Evolutionary conservation across 208 protist species (phyloP).

Genomic region (Trypanosomatidae sp.): DNA sequence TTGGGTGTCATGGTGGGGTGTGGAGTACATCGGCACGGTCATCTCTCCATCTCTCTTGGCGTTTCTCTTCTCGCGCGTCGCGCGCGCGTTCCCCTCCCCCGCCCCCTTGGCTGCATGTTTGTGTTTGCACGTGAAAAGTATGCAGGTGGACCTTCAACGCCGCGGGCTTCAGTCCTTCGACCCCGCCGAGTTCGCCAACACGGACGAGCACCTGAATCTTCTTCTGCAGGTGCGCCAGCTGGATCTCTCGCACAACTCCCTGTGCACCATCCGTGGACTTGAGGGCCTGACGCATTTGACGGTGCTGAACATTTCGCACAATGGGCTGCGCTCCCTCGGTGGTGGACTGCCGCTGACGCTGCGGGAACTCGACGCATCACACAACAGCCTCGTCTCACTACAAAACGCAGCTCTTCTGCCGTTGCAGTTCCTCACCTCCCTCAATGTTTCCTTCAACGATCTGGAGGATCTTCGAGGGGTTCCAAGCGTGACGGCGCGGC

Average conservation of each 20-base stretch:
- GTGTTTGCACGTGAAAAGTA: neutral
- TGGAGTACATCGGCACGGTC: neutral
- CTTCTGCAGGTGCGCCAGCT: constrained; percentile 39
- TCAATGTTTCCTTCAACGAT: constrained; percentile 77
- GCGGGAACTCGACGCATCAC: constrained; percentile 58
- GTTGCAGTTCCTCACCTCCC: constrained; percentile 45
- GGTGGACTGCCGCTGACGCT: constrained; percentile 56
- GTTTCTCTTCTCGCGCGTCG: neutral
- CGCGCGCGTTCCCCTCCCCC: neutral
- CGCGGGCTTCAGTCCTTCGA: constrained; percentile 71
- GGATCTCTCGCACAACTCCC: constrained; percentile 73
- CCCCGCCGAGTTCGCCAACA: constrained; percentile 52
- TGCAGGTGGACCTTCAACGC: constrained; percentile 61
- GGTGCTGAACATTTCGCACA: constrained; percentile 69
- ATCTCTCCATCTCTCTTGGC: neutral
- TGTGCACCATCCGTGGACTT: constrained; percentile 54
- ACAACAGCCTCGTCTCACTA: constrained; percentile 72
- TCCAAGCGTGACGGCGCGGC: constrained; percentile 34
- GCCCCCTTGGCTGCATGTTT: neutral
- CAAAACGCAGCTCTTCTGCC: constrained; percentile 47
- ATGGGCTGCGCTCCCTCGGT: constrained; percentile 52
- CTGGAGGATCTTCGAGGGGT: constrained; percentile 58
- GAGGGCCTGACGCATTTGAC: constrained; percentile 59
- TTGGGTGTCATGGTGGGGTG: neutral
- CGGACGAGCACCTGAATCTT: constrained; percentile 29